Percentiles rank a stretch among this genome's conserved stretches.
Conservation (phyloP, 2,329 filamentous ascomycete species). For the Claviceps citrina region DNA sequence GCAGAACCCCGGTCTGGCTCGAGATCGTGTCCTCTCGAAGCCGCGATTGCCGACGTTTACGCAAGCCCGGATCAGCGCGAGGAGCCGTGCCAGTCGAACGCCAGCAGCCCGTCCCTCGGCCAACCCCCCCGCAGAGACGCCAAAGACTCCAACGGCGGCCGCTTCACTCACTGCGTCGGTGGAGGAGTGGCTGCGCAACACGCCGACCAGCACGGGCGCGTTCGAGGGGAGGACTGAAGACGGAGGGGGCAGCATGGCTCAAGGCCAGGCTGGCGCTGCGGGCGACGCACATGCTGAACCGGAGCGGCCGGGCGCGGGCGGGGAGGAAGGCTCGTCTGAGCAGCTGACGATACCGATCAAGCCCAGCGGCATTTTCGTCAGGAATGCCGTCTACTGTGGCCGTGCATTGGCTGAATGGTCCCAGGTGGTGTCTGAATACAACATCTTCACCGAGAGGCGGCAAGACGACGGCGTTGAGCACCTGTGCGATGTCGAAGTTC, state of each 20-base stretch:
- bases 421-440: constrained; percentile 60
- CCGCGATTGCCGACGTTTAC: constrained; percentile 58
- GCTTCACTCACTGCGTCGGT: constrained; percentile 17
- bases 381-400: constrained; percentile 47
- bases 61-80: constrained; percentile 42
- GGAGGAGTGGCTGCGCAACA: constrained; percentile 14
- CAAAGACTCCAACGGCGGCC: not conserved
- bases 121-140: not conserved
- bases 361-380: constrained; percentile 29
- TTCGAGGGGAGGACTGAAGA: not conserved
- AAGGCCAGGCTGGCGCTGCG: constrained; percentile 2
- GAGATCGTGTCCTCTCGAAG: constrained; percentile 47
- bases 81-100: constrained; percentile 6
- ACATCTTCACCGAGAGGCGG: constrained; percentile 65
- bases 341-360: constrained; percentile 27
- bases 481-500: constrained; percentile 50
- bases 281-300: no score
- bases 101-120: not conserved
- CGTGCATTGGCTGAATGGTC: constrained; percentile 67
- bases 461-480: constrained; percentile 55
- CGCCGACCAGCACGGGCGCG: constrained; percentile 2
- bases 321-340: constrained; percentile 11
- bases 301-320: no score
- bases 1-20: constrained; percentile 35
- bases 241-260: not conserved